Evolutionary conservation across 2,329 filamentous ascomycete species (phyloP).

Genomic region (Amesomyces nigricolor): DNA sequence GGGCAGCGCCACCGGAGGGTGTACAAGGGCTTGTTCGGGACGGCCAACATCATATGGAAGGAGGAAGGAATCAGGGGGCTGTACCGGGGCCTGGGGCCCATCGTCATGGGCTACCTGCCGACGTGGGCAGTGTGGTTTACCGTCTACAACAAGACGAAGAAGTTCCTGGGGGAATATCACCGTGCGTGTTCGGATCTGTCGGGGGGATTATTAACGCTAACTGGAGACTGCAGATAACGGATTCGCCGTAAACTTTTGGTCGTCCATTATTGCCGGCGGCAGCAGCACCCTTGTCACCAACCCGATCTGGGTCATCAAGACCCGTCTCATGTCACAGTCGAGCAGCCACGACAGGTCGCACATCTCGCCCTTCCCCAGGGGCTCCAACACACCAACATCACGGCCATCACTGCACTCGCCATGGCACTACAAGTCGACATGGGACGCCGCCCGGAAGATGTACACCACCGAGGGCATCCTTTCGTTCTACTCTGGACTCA

Average conservation of each 20-base stretch:
- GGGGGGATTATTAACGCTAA: neutral
- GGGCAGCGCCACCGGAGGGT: constrained; percentile 49
- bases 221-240: constrained; percentile 55
- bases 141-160: constrained; percentile 87
- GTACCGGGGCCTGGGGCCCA: constrained; percentile 89
- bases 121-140: constrained; percentile 99
- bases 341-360: constrained; percentile 42
- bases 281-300: constrained; percentile 94
- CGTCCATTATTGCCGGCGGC: constrained; percentile 82
- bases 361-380: constrained; percentile 42
- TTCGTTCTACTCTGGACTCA: constrained; percentile 93
- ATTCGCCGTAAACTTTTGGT: constrained; percentile 76
- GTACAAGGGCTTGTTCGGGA: constrained; percentile 84
- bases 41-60: constrained; percentile 75
- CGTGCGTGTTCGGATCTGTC: constrained; percentile 40
- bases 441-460: constrained; percentile 94
- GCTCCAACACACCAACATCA: constrained; percentile 49
- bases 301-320: constrained; percentile 99
- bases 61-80: constrained; percentile 86
- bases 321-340: constrained; percentile 89
- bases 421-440: constrained; percentile 86
- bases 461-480: constrained; percentile 80
- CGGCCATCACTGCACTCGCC: constrained; percentile 56
- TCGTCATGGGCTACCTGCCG: constrained; percentile 90
- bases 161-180: constrained; percentile 61